Base-by-base conservation (phyloP, 2,329 filamentous ascomycete genomes). In the Stagonosporopsis vannaccii region DNA sequence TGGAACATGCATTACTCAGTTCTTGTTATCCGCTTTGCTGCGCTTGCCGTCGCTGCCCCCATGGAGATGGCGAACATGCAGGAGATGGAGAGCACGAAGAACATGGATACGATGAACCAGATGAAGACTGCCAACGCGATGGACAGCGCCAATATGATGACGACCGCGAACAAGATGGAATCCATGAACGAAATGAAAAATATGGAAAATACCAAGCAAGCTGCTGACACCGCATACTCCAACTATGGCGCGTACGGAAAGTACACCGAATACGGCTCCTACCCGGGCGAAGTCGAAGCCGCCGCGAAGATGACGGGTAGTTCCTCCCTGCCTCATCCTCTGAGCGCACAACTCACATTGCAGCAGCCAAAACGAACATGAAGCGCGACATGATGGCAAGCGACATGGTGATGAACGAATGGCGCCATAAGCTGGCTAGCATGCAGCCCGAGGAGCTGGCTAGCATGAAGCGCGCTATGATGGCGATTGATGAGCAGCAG, bases 1-100 rank as follows among this genome's bases (percentile, higher is more conserved):
- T n/a, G n/a, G n/a, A n/a, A n/a, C n/a, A 68, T 70, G 66, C 60
- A 53, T 44, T 46, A 58, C 54, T 40, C 44, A 6, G 37, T 66
- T 42, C 32, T 60, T 30, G 35, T 65, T 42, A 56, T 52, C 39
- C 28, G 55, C 20, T 43, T 69, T 6, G 51, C 43, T 4, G 42
- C 56, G 17, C 32, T 61, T 11, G 50, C 55, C 12, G 36, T 33
- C 22, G 61, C 63, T 17, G 57, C 49, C 1, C 68, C 65, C 3
- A 42, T 62, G 40, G 55, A 43, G 15, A 36, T 35, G 37, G 23
- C 48, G 9, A 13, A 23, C 6, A 41, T 41, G 37, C 19, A 26
- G 11, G 15, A 28, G 6, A 30, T 42, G 40, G n/a, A 42, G 8
- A 42, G 8, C 25, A 19, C 13, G 40, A 42, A 42, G 12, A 30